Conservation (phyloP, 1,284 basidiomycete genomes). For the Trametes hirsuta region DNA sequence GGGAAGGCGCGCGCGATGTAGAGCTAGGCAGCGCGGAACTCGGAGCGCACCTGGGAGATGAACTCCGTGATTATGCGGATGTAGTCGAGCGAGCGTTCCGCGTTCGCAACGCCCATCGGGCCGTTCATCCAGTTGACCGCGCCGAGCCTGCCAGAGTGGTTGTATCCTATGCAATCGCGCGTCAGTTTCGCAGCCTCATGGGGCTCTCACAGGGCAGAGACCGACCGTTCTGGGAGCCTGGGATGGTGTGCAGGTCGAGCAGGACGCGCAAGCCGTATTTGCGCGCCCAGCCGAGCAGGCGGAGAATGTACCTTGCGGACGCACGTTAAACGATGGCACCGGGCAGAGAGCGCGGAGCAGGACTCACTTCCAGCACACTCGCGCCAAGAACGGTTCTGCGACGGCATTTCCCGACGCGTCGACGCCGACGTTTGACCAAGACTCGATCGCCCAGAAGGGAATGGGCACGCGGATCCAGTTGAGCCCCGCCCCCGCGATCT, state of each 20-base stretch:
- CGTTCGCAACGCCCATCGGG: slow-evolving; percentile 65
- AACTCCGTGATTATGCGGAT: slow-evolving; percentile 62
- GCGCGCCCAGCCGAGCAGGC: slow-evolving; percentile 78
- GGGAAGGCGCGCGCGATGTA: too few species aligned
- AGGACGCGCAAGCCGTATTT: slow-evolving; percentile 90
- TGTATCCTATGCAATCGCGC: slow-evolving; percentile 39
- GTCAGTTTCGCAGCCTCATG: too few species aligned
- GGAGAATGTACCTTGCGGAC: slow-evolving; percentile 66
- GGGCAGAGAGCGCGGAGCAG: slow-evolving; percentile 20
- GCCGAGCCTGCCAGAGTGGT: slow-evolving; percentile 53
- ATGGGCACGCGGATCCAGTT: slow-evolving; percentile 81
- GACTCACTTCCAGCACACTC: slow-evolving; percentile 40
- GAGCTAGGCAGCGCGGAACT: too few species aligned
- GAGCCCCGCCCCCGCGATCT: slow-evolving; percentile 56
- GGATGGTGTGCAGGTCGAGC: slow-evolving; percentile 82
- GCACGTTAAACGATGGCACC: not conserved
- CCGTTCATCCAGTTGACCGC: slow-evolving; percentile 62
- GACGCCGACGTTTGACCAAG: slow-evolving; percentile 45
- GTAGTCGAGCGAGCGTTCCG: slow-evolving; percentile 59
- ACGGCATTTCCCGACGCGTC: slow-evolving; percentile 28
- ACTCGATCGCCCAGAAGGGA: slow-evolving; percentile 81
- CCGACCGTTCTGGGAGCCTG: slow-evolving; percentile 77
- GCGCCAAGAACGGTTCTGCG: slow-evolving; percentile 39
- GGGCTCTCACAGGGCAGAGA: slow-evolving; percentile 1
- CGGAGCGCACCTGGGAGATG: slow-evolving; percentile 49